phyloP scores from a whole-genome alignment of 2,329 filamentous ascomycete genomes.

The Cryphonectria carpinicola region DNA sequence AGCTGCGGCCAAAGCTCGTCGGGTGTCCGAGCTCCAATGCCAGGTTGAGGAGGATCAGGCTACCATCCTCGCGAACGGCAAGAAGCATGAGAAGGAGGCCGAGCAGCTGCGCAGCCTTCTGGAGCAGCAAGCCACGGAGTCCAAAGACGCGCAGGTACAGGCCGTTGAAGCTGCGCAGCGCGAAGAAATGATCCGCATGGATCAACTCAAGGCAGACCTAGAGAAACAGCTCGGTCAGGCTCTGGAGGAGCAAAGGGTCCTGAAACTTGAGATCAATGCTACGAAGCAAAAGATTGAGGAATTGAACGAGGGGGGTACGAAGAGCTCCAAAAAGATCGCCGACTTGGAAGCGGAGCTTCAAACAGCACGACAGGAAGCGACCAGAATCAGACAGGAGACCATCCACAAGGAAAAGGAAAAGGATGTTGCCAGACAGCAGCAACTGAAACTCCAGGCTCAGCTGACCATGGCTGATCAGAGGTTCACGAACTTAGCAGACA shows the following conservation, averaged over 20 bases:
- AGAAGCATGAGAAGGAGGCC: slow-evolving; percentile 28
- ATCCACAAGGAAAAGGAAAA: slow-evolving; percentile 4
- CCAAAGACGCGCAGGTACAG: slow-evolving; percentile 29
- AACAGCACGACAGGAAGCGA: background rate
- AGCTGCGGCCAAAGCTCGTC: slow-evolving; percentile 25
- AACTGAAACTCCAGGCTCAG: slow-evolving; percentile 9
- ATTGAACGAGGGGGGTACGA: slow-evolving; percentile 21
- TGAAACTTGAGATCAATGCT: slow-evolving; percentile 37
- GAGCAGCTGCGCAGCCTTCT: slow-evolving; percentile 31
- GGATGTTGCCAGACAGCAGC: slow-evolving; percentile 2
- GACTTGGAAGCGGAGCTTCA: slow-evolving; percentile 18
- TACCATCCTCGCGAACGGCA: slow-evolving; percentile 26
- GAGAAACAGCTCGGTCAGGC: slow-evolving; percentile 35
- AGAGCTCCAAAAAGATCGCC: slow-evolving; percentile 19
- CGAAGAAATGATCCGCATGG: slow-evolving; percentile 39
- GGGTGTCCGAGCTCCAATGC: slow-evolving; percentile 30
- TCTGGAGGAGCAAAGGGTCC: slow-evolving; percentile 30
- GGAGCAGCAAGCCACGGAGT: slow-evolving; percentile 30
- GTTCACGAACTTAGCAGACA: slow-evolving; percentile 12
- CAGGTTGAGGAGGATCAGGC: slow-evolving; percentile 30
- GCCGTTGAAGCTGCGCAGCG: slow-evolving; percentile 37
- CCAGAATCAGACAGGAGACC: background rate
- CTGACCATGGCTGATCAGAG: slow-evolving; percentile 15
- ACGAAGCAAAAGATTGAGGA: slow-evolving; percentile 32
- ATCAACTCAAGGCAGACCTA: slow-evolving; percentile 34